A percentile compares a stretch with the other conserved stretches of the same genome.
These are phyloP conservation scores for Musa acuminata DNA, from an alignment of 176 grass and related monocot genomes.

Conservation along the genomic window DNA sequence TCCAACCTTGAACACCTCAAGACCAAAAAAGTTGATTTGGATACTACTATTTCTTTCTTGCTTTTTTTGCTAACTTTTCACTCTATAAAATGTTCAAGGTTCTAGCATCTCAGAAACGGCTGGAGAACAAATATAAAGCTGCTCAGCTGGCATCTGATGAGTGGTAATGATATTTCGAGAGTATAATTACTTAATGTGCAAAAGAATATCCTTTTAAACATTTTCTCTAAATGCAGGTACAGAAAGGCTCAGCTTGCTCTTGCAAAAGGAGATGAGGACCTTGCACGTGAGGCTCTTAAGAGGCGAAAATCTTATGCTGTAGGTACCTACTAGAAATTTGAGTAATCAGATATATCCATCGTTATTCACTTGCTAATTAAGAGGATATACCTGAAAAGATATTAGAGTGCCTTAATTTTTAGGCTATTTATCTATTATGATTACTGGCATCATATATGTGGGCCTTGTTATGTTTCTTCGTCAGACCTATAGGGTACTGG, in stretches of 20 bases:
- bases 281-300: slow-evolving; percentile 96
- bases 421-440: no score
- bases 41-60: background rate
- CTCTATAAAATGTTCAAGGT: slow-evolving; percentile 46
- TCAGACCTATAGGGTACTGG: no score
- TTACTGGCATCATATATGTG: no score
- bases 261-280: slow-evolving; percentile 93
- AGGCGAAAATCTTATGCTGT: slow-evolving; percentile 99
- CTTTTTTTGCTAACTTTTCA: background rate
- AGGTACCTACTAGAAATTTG: slow-evolving; percentile 23
- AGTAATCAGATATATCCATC: no score
- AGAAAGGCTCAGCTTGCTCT: slow-evolving; percentile 92
- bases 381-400: no score
- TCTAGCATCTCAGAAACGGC: slow-evolving; percentile 85
- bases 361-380: no score
- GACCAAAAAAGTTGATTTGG: no score
- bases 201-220: background rate
- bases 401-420: no score
- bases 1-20: no score
- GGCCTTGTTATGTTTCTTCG: no score
- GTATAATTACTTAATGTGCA: background rate
- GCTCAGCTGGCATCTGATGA: slow-evolving; percentile 69
- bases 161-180: slow-evolving; percentile 44
- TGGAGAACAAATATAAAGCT: slow-evolving; percentile 97
- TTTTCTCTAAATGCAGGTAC: slow-evolving; percentile 47